These are phyloP conservation scores for Gossypium gossypioides DNA, from an alignment of 441 rosid genomes.

Conservation along the genomic window DNA sequence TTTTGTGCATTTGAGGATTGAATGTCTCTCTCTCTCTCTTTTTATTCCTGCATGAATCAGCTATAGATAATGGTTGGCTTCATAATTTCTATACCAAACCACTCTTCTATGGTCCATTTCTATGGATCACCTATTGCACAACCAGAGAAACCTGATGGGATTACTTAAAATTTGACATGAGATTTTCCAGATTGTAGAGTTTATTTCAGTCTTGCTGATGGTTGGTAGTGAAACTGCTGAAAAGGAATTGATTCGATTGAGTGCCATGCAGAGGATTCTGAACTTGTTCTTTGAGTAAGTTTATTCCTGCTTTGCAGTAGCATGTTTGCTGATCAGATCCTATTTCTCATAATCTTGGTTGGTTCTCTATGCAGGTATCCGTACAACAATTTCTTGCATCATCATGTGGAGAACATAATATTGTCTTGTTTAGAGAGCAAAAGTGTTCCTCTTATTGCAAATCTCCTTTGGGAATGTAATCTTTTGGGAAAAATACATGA, in stretches of 20 bases:
- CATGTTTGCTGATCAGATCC: neutral
- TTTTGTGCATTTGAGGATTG: constrained; percentile 7
- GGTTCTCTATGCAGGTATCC: constrained; percentile 58
- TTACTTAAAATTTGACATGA: neutral
- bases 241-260: constrained; percentile 67
- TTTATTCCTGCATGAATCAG: neutral
- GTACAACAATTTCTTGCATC: constrained; percentile 89
- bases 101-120: neutral
- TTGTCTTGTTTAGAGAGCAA: constrained; percentile 79
- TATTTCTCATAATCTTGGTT: constrained; percentile 23
- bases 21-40: neutral
- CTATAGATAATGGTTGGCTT: constrained; percentile 1
- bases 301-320: constrained; percentile 5
- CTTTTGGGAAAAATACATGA: constrained; percentile 69
- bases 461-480: constrained; percentile 67
- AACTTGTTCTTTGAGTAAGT: constrained; percentile 76
- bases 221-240: constrained; percentile 81
- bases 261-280: constrained; percentile 60
- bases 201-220: constrained; percentile 73
- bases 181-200: constrained; percentile 76
- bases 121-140: neutral
- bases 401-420: constrained; percentile 75
- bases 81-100: neutral
- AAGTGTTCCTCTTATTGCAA: constrained; percentile 45
- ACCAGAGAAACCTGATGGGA: neutral